Evolutionary conservation across 257 asterid species (phyloP), one percentile per base, ranked within the genome.

Genomic region (Ilex aquifolium): DNA sequence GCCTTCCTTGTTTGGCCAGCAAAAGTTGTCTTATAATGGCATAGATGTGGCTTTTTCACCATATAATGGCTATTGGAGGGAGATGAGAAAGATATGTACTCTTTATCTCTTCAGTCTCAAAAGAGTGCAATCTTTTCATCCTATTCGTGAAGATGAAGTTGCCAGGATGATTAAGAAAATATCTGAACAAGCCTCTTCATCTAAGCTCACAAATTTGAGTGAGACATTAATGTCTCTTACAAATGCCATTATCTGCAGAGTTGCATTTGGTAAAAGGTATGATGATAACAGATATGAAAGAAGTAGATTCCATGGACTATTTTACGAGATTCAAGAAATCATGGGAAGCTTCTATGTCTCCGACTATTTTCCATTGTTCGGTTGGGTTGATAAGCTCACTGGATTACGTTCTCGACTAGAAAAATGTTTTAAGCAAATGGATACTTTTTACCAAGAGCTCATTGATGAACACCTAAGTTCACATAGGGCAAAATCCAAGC

Each of bases 401-500:
- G 86, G 86, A 6, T 68, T 72, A 80, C 48, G 50, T 54, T 61
- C 13, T 13, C 77, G 76, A 6, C 81, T 81, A 2, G 81, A 77
- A 0, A 64, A 59, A 76, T 29, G 57, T 30, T 77, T 0, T n/a
- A 56, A 52, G 40, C 48, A 69, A 0, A 29, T 74, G 62, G 81
- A 81, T 72, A 66, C 60, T 4, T 75, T 77, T 65, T 72, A 60
- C 13, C 13, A 57, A 39, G 73, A 75, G 52, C 16, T 77, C n/a
- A 81, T 81, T 14, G 66, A 75, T 39, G 82, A 74, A 27, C 81
- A 78, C 40, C 31, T 69, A 46, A 44, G 61, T 56, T 60, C 57
- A 4, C 55, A 13, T 5, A 10, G 72, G 66, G 29, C 60, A 7
- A 63, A 10, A 7, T 6, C 74, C 1, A 50, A 0, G 44, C 58